Evolutionary conservation across 2,329 filamentous ascomycete species (phyloP).

Genomic region (Aspergillus viridinutans): DNA sequence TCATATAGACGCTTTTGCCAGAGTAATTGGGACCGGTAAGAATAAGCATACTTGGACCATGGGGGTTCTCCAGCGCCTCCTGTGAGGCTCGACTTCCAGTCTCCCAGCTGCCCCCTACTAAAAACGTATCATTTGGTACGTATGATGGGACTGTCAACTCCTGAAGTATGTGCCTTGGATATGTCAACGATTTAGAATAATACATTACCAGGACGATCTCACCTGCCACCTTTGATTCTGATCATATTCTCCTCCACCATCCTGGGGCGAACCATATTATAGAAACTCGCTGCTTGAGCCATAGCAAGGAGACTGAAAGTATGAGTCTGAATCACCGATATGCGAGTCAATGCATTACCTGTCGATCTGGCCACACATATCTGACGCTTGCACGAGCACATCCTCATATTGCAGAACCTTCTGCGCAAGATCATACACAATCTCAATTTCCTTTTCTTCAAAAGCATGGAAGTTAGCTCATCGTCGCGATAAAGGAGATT

Average conservation of each 20-base stretch:
- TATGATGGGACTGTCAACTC: slow-evolving; percentile 77
- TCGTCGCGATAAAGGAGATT: neutral
- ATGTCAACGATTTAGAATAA: slow-evolving; percentile 5
- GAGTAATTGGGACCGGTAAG: slow-evolving; percentile 95
- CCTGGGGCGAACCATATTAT: slow-evolving; percentile 65
- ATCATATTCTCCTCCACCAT: slow-evolving; percentile 69
- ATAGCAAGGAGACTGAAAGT: slow-evolving; percentile 68
- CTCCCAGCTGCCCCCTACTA: slow-evolving; percentile 54
- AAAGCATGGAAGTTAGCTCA: neutral
- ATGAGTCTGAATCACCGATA: slow-evolving; percentile 14
- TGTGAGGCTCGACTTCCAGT: neutral
- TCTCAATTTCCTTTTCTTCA: slow-evolving; percentile 82
- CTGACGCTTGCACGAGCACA: slow-evolving; percentile 64
- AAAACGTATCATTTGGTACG: slow-evolving; percentile 73
- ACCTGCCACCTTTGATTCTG: slow-evolving; percentile 70
- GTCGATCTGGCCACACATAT: slow-evolving; percentile 82
- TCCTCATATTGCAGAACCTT: slow-evolving; percentile 65
- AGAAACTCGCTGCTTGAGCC: slow-evolving; percentile 68
- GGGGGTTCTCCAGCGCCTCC: slow-evolving; percentile 2
- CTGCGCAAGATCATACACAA: slow-evolving; percentile 72
- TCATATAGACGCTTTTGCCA: slow-evolving; percentile 93
- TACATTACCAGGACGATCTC: slow-evolving; percentile 13
- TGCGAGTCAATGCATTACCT: slow-evolving; percentile 33
- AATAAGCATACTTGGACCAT: slow-evolving; percentile 64
- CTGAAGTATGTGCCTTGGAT: slow-evolving; percentile 68